A percentile compares a stretch with the other conserved stretches of the same genome.
phyloP scores from a whole-genome alignment of 2,329 filamentous ascomycete species.

The Ophiocordyceps unilateralis region DNA sequence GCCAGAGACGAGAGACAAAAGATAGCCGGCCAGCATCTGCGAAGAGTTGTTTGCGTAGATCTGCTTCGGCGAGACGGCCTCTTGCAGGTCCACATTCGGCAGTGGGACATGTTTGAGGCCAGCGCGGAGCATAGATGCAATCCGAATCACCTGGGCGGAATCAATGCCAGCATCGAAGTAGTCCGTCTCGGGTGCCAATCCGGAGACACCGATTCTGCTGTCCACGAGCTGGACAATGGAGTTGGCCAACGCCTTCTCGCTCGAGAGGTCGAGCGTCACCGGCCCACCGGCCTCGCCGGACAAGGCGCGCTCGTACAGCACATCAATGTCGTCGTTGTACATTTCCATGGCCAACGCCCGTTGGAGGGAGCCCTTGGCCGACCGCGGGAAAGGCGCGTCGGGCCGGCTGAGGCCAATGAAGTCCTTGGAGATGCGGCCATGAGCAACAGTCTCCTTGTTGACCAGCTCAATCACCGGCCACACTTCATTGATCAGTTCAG shows the following conservation, averaged over 20 bases:
- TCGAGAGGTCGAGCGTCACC: slow-evolving; percentile 6
- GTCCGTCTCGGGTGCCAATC: slow-evolving; percentile 12
- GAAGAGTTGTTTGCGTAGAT: slow-evolving; percentile 15
- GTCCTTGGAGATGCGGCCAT: slow-evolving; percentile 25
- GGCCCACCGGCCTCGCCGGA: slow-evolving; percentile 1
- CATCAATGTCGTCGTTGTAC: slow-evolving; percentile 26
- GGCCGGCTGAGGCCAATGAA: slow-evolving; percentile 21
- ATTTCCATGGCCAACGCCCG: slow-evolving; percentile 18
- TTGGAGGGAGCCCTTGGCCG: slow-evolving; percentile 29
- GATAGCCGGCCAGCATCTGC: slow-evolving; percentile 4
- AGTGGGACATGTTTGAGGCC: slow-evolving; percentile 6
- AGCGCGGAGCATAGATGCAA: slow-evolving; percentile 5
- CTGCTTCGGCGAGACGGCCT: slow-evolving; percentile 6
- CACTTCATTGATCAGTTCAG: slow-evolving; percentile 20
- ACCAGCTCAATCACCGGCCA: slow-evolving; percentile 25
- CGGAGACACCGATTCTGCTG: slow-evolving; percentile 4
- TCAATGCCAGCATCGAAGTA: slow-evolving; percentile 22
- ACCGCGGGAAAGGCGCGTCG: slow-evolving; percentile 23
- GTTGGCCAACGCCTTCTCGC: slow-evolving; percentile 6
- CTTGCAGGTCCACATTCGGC: slow-evolving; percentile 1
- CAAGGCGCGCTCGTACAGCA: slow-evolving; percentile 17
- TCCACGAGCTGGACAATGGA: slow-evolving; percentile 8
- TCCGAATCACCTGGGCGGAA: slow-evolving; percentile 19
- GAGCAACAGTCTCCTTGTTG: slow-evolving; percentile 25
- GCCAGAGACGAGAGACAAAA: neutral